Base-by-base conservation (phyloP, 805 yeast species). In the Kodamaea fukazawae region DNA sequence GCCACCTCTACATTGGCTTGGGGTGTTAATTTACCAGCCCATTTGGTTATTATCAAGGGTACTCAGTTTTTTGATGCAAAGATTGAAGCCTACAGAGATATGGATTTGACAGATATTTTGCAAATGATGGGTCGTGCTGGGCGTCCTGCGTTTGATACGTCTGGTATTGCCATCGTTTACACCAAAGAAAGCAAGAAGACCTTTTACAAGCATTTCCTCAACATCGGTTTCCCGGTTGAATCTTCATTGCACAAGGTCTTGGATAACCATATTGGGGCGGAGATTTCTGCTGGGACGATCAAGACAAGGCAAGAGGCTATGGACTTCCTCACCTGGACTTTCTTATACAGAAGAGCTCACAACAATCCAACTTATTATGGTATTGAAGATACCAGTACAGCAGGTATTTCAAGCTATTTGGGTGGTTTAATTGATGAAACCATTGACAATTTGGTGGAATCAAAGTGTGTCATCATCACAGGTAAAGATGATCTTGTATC, bases 1-100 rank as follows among this genome's bases (percentile, higher is more conserved):
- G 90, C 91, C 1, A 84, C 93, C 0, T 81, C 88, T n/a, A 85
- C 91, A 1, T 70, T 85, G 47, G 91, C 93, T 0, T 85, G 91
- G 91, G 91, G 91, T 60, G 91, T 85, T 34, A 85, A 84, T 51
- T 68, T 85, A 47, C 91, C 91, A 1, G 91, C 93, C 0, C 84
- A 83, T 61, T 65, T 84, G 48, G 93, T 84, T 11, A 76, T 84
- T 32, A 81, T 84, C 49, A 84, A 84, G 58, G 91, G 91, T 20
- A 84, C 93, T 0, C 82, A 78, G 51, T 78, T 75, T 48, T 78
- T 76, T 51, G 83, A 78, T 56, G 67, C 81, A 27, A 68, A 78
- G 56, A 77, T 78, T 34, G 86, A 82, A 55, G 86, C 75, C 1
- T 85, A 84, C 57, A 71, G 77, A 48, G 91, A 84, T 53, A 85